phyloP scores from a whole-genome alignment of 2,329 filamentous ascomycete species.

The Pseudopyrenochaeta lycopersici region DNA sequence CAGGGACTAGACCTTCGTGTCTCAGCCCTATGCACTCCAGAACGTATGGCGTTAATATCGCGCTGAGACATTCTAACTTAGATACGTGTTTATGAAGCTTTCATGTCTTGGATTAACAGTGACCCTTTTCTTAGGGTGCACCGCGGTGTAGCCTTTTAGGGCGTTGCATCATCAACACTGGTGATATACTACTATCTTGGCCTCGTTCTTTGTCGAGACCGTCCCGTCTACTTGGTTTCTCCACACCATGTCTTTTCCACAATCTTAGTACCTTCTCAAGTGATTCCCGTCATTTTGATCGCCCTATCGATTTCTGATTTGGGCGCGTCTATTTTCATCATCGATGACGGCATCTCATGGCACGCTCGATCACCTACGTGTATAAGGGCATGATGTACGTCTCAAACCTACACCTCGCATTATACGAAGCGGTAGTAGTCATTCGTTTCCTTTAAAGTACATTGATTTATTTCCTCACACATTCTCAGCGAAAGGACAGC shows the following conservation, averaged over 20 bases:
- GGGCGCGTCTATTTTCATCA: background rate
- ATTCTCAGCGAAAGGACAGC: background rate
- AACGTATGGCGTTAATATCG: conserved; percentile 28
- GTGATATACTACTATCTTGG: background rate
- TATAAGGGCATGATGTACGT: background rate
- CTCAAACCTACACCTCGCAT: background rate
- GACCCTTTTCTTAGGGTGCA: background rate
- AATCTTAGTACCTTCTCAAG: background rate
- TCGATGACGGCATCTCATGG: background rate
- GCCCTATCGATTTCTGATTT: background rate
- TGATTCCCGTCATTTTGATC: background rate
- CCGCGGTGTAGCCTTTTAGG: background rate
- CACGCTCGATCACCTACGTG: background rate
- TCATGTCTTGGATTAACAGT: background rate
- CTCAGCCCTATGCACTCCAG: conserved; percentile 42
- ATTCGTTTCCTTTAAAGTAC: background rate
- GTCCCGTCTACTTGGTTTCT: background rate
- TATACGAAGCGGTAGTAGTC: background rate
- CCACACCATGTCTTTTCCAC: background rate
- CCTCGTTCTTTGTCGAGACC: background rate
- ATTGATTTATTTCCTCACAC: background rate
- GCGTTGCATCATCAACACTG: background rate
- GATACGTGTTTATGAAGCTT: too few species aligned
- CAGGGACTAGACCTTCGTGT: conserved; percentile 28
- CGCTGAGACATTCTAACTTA: conserved; percentile 15